Percentiles rank a stretch among this genome's conserved stretches.
phyloP scores from a whole-genome alignment of 2,329 filamentous ascomycete species.

The Stagonosporopsis rhizophila region DNA sequence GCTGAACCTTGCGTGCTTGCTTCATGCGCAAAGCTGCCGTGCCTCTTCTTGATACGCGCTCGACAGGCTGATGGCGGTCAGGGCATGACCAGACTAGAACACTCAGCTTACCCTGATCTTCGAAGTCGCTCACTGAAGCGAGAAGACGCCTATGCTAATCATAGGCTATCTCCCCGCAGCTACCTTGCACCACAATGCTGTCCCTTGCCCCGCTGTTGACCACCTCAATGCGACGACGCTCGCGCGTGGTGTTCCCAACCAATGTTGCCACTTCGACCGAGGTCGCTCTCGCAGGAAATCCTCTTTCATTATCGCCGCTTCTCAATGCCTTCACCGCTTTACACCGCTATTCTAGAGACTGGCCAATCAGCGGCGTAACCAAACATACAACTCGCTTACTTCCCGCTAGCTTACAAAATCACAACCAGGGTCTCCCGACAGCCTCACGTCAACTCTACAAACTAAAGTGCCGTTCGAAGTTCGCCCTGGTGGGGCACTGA shows the following conservation, averaged over 20 bases:
- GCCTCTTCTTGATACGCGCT: neutral
- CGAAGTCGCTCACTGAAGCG: neutral
- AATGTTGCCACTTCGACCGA: neutral
- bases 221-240: neutral
- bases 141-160: neutral
- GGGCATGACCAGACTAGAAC: slow-evolving; percentile 1
- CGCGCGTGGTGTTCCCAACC: neutral
- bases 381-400: slow-evolving; percentile 11
- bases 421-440: slow-evolving; percentile 11
- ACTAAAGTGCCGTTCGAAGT: neutral
- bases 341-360: slow-evolving; percentile 9
- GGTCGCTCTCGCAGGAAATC: slow-evolving; percentile 1
- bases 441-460: slow-evolving; percentile 6
- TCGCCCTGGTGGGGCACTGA: slow-evolving; percentile 11
- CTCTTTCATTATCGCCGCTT: slow-evolving; percentile 1
- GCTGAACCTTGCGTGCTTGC: neutral
- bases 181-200: neutral
- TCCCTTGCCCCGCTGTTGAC: neutral
- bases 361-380: slow-evolving; percentile 2
- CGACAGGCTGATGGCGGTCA: neutral
- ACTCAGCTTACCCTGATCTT: neutral
- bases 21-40: neutral
- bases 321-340: slow-evolving; percentile 17
- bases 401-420: slow-evolving; percentile 16
- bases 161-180: neutral